These are phyloP conservation scores for Lachancea kluyveri DNA, from an alignment of 805 yeast species.

Conservation along the genomic window DNA sequence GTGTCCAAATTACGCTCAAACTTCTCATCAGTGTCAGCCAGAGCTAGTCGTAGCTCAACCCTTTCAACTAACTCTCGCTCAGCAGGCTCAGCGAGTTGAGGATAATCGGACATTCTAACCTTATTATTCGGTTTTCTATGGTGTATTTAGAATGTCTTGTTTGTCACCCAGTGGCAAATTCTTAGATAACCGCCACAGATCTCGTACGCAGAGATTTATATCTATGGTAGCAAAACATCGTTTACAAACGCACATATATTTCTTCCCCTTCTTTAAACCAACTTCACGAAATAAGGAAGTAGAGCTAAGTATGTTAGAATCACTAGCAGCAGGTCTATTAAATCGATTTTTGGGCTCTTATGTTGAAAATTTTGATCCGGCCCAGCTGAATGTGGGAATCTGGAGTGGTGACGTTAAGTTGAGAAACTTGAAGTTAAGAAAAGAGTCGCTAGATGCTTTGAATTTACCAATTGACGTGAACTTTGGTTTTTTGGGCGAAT, in stretches of 20 bases:
- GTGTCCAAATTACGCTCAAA: slow-evolving; percentile 52
- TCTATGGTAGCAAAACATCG: background rate
- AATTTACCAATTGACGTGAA: slow-evolving; percentile 81
- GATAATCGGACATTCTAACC: background rate
- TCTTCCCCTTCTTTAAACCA: too few species aligned
- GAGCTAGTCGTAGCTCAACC: slow-evolving; percentile 76
- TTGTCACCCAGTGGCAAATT: too few species aligned
- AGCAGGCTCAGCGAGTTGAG: slow-evolving; percentile 27
- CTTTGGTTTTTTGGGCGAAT: slow-evolving; percentile 84
- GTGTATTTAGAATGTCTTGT: too few species aligned
- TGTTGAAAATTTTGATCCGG: slow-evolving; percentile 93
- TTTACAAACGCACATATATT: background rate
- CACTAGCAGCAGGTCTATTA: slow-evolving; percentile 31
- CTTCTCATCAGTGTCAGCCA: slow-evolving; percentile 63
- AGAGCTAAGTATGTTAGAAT: slow-evolving; percentile 26
- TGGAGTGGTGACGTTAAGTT: slow-evolving; percentile 97
- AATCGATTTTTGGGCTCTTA: slow-evolving; percentile 40
- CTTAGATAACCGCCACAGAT: too few species aligned
- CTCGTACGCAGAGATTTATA: too few species aligned
- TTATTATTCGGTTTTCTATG: background rate
- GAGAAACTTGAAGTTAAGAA: slow-evolving; percentile 67
- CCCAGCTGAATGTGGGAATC: slow-evolving; percentile 89
- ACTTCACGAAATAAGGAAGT: background rate
- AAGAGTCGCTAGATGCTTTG: slow-evolving; percentile 83
- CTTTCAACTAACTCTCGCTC: slow-evolving; percentile 62